Evolutionary conservation across 352 stramenopile species (phyloP).

Genomic region (Thalassiosira gravida): DNA sequence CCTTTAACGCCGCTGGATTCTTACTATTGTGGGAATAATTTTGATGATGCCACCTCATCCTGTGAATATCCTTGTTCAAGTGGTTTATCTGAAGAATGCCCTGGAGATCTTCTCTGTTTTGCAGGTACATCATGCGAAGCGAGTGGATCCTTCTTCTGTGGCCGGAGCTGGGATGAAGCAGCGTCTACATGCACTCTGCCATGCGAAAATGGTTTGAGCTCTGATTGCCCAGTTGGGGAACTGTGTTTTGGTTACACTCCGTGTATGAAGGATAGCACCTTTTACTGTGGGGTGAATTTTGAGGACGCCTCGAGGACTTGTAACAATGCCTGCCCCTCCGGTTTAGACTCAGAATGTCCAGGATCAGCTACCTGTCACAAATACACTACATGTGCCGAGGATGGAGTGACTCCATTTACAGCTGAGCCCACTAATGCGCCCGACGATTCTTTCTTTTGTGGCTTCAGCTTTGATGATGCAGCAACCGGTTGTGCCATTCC

Average conservation of each 20-base stretch:
- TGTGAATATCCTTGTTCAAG: conserved; percentile 34
- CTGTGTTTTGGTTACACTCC: neutral
- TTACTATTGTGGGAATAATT: conserved; percentile 47
- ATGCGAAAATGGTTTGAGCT: conserved; percentile 40
- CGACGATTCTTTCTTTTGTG: conserved; percentile 56
- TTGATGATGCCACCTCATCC: conserved; percentile 26
- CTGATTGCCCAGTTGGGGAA: conserved; percentile 26
- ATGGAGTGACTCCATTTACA: conserved; percentile 24
- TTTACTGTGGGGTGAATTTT: conserved; percentile 49
- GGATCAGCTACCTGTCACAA: conserved; percentile 12
- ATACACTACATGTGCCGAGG: conserved; percentile 43
- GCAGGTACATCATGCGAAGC: conserved; percentile 30
- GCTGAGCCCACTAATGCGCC: neutral
- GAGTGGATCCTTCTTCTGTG: conserved; percentile 23
- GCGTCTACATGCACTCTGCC: conserved; percentile 35
- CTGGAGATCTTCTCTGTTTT: conserved; percentile 38
- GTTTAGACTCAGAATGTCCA: conserved; percentile 31
- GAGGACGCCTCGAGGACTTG: conserved; percentile 44
- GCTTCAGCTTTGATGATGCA: conserved; percentile 37
- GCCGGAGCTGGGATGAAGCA: conserved; percentile 54
- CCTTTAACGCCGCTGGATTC: conserved; percentile 9
- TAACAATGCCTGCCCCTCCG: conserved; percentile 23
- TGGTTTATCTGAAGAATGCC: conserved; percentile 32
- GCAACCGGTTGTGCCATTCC: conserved; percentile 42
- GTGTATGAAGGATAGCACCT: conserved; percentile 31